These are phyloP conservation scores for Cystobasidium tubakii DNA, from an alignment of 768 basidiomycete genomes.

Conservation along the genomic window DNA sequence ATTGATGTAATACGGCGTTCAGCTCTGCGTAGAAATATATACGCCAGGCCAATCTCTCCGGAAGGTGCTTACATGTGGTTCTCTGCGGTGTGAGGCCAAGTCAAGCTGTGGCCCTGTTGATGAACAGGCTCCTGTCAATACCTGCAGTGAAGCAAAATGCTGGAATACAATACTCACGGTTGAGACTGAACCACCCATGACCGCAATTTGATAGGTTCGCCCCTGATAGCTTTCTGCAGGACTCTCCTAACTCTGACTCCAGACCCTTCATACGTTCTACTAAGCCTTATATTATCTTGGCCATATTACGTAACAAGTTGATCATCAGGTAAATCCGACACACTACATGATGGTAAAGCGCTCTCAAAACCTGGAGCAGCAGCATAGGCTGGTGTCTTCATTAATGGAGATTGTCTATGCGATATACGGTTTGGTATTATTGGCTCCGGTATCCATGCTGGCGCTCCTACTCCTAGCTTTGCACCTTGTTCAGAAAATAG, in stretches of 20 bases:
- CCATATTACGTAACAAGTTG: slow-evolving; percentile 42
- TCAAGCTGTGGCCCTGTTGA: slow-evolving; percentile 24
- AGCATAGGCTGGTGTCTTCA: neutral
- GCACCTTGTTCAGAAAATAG: slow-evolving; percentile 11
- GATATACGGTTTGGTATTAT: neutral
- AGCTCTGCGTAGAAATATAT: neutral
- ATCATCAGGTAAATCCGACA: slow-evolving; percentile 34
- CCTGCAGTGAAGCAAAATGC: neutral
- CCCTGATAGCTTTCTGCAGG: slow-evolving; percentile 42
- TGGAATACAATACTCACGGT: slow-evolving; percentile 20
- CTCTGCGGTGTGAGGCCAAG: slow-evolving; percentile 25
- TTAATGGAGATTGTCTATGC: neutral
- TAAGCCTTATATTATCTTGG: slow-evolving; percentile 39
- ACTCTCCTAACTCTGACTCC: slow-evolving; percentile 40
- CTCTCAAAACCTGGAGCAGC: slow-evolving; percentile 20
- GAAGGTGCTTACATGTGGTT: slow-evolving; percentile 37
- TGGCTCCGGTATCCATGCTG: neutral
- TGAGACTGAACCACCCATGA: slow-evolving; percentile 42
- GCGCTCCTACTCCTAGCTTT: neutral
- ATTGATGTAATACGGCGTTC: neutral
- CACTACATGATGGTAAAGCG: slow-evolving; percentile 18
- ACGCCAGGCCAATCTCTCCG: neutral
- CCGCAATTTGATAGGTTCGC: slow-evolving; percentile 41
- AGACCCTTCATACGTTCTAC: slow-evolving; percentile 42
- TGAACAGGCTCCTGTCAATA: neutral